Evolutionary conservation across 768 basidiomycete genomes (phyloP).

Genomic region (Trametopsis cervina): DNA sequence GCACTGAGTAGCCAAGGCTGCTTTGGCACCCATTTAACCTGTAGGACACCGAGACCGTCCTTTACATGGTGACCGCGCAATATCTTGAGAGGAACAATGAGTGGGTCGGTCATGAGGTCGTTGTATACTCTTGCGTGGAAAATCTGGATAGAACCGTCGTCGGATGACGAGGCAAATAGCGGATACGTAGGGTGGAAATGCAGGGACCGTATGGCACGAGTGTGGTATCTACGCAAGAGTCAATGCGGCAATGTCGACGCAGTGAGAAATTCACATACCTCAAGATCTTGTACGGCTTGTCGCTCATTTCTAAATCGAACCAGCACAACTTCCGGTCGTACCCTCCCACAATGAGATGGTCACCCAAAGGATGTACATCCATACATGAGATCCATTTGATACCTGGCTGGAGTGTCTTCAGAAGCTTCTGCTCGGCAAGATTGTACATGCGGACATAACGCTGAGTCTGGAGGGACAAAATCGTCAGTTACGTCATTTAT

Average conservation of each 20-base stretch:
- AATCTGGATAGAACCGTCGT: slow-evolving; percentile 94
- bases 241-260: slow-evolving; percentile 2
- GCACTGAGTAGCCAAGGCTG: slow-evolving; percentile 92
- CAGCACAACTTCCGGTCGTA: slow-evolving; percentile 98
- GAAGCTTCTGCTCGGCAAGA: slow-evolving; percentile 83
- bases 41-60: slow-evolving; percentile 87
- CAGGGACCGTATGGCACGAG: slow-evolving; percentile 86
- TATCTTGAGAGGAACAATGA: slow-evolving; percentile 97
- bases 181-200: slow-evolving; percentile 94
- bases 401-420: slow-evolving; percentile 93
- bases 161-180: slow-evolving; percentile 92
- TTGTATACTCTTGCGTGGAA: slow-evolving; percentile 95
- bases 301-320: slow-evolving; percentile 96
- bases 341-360: slow-evolving; percentile 94
- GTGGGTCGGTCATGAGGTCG: slow-evolving; percentile 93
- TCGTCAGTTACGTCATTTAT: slow-evolving; percentile 5
- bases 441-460: slow-evolving; percentile 96
- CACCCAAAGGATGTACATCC: slow-evolving; percentile 94
- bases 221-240: slow-evolving; percentile 67
- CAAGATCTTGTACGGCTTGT: slow-evolving; percentile 95
- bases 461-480: slow-evolving; percentile 60
- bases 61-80: slow-evolving; percentile 82
- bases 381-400: slow-evolving; percentile 96
- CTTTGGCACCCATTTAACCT: slow-evolving; percentile 80
- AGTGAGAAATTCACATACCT: slow-evolving; percentile 48